phyloP scores from a whole-genome alignment of 176 grass and related monocot species.

The Pontederia crassipes region DNA sequence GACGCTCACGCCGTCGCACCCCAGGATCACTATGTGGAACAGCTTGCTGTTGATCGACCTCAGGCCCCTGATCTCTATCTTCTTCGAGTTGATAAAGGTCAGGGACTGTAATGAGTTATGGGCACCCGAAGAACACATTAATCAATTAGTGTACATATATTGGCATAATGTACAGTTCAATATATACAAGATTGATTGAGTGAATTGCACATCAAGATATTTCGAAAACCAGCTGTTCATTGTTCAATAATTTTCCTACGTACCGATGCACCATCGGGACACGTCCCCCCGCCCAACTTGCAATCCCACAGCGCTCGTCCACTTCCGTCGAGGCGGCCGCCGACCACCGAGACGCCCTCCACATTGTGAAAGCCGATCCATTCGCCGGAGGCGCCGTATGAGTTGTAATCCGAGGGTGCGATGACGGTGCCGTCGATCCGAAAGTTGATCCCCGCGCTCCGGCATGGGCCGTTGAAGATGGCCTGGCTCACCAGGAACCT shows the following conservation, averaged over 20 bases:
- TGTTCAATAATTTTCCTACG: background rate
- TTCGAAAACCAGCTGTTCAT: background rate
- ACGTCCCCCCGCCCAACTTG: conserved; percentile 24
- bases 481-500: conserved; percentile 25
- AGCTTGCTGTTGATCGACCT: conserved; percentile 41
- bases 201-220: no score
- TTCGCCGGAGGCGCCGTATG: conserved; percentile 8
- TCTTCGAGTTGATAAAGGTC: conserved; percentile 35
- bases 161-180: no score
- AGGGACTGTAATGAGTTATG: conserved; percentile 27
- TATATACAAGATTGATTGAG: no score
- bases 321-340: conserved; percentile 39
- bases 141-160: background rate
- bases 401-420: conserved; percentile 27
- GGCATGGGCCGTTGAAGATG: conserved; percentile 32
- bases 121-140: no score
- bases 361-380: conserved; percentile 44
- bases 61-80: conserved; percentile 31
- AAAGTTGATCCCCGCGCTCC: conserved; percentile 15
- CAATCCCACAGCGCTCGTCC: conserved; percentile 39
- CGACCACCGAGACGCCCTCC: conserved; percentile 32
- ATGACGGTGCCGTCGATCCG: conserved; percentile 32
- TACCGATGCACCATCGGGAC: conserved; percentile 38
- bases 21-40: conserved; percentile 44
- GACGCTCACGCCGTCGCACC: conserved; percentile 31